Evolutionary conservation across 2,329 filamentous ascomycete species (phyloP), one percentile per base, ranked within the genome.

Genomic region (Trichoderma sp.): DNA sequence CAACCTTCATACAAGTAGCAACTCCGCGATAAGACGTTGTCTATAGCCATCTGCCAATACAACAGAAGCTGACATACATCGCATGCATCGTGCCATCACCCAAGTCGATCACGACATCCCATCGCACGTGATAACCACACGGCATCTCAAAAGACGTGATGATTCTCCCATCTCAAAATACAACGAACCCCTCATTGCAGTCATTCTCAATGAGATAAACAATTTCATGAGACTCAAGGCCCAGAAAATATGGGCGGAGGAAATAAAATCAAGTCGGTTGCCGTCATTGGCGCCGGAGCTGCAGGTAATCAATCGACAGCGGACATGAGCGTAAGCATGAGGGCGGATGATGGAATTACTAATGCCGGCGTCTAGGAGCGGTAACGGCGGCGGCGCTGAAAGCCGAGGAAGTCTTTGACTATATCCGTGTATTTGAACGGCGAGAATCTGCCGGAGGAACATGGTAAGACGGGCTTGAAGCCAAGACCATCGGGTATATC

Each of bases 381-480:
- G 72, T 80, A 1, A 78, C 82, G 0, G 81, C 80, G 0, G 80
- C 81, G 0, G 80, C 81, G 1, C 73, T 84, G 14, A 76, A 79
- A 34, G 77, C 79, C 0, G 80, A 82, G 68, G 76, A 78, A 10
- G 79, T 76, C 51, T 81, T 79, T 69, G 76, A 80, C 9, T 69
- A 69, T 0, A 79, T 81, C 9, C 72, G 71, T 2, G 77, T 82
- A 0, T 82, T 80, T 71, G 78, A 83, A 63, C 69, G 77, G 10
- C 71, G 80, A 17, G 79, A 78, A 56, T 74, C 76, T 0, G 68
- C 81, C 0, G 81, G 80, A 0, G 81, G 81, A 17, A 81, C 79
- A 69, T 82, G 80, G 80, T 81, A 67, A 58, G 65, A 24, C 9
- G 15, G 30, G 17, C 28, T 6, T 2, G 14, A 9, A 45, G 5